Evolutionary conservation across 106 monocot genomes (phyloP).

Genomic region (Dactylorhiza incarnata): DNA sequence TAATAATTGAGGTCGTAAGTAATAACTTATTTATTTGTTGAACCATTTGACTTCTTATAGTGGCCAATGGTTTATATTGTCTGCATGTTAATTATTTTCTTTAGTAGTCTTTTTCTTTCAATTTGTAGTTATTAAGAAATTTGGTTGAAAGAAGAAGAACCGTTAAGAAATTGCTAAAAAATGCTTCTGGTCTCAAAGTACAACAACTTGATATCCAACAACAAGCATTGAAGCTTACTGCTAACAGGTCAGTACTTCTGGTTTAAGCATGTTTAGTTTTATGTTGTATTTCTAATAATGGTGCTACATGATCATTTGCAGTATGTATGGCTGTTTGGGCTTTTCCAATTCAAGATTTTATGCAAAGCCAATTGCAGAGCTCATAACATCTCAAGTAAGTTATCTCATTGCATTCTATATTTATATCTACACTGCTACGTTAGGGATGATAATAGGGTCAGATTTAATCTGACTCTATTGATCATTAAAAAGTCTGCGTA

Average conservation of each 20-base stretch:
- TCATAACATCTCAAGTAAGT: slow-evolving; percentile 87
- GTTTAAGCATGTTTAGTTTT: neutral
- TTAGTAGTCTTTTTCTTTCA: neutral
- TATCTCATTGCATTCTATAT: neutral
- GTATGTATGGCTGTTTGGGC: slow-evolving; percentile 99
- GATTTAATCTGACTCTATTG: neutral
- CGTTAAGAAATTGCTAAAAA: slow-evolving; percentile 85
- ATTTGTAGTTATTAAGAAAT: slow-evolving; percentile 58
- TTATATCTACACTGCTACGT: neutral
- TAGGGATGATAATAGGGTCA: neutral
- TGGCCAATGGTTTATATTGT: neutral
- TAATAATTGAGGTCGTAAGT: neutral
- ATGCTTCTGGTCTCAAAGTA: slow-evolving; percentile 71
- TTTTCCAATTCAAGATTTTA: slow-evolving; percentile 93
- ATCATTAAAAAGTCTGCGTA: neutral
- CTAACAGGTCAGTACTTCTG: slow-evolving; percentile 66
- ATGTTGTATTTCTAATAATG: neutral
- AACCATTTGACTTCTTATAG: neutral
- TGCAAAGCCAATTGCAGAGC: slow-evolving; percentile 94
- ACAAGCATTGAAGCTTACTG: slow-evolving; percentile 91
- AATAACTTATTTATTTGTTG: neutral
- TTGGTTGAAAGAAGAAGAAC: slow-evolving; percentile 86
- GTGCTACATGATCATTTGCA: slow-evolving; percentile 20
- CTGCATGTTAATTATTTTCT: neutral
- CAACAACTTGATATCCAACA: slow-evolving; percentile 97